Evolutionary conservation across 2,329 filamentous ascomycete genomes (phyloP), one percentile per base, ranked within the genome.

Genomic region (Drechslera avenae): DNA sequence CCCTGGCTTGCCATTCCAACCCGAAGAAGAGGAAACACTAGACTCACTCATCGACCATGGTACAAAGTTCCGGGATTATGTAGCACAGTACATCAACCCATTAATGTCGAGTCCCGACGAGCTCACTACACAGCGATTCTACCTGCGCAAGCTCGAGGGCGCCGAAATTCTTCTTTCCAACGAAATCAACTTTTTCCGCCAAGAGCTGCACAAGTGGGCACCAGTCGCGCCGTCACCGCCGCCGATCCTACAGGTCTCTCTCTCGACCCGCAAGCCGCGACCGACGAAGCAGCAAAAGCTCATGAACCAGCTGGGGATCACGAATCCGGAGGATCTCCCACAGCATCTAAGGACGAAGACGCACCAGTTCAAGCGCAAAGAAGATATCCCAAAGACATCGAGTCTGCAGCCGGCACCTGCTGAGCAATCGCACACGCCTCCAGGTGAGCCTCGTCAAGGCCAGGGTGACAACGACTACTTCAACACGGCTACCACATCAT

Each of bases 251-350:
- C 89, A 96, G 54, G 84, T 88, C 13, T 97, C 93, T 0, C 83
- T 92, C 56, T 97, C 92, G 41, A 99, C 94, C 4, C 85, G 94
- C 51, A 99, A 99, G 74, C 94, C 94, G 33, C 86, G 94, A 7
- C 94, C 94, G 7, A 99, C 94, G 0, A 99, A 99, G 75, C 84
- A 97, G 59, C 93, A 97, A 73, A 97, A 97, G 77, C 84, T 97
- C 66, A 88, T 99, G 79, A 86, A 86, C 1, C 88, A 94, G 64
- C 85, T 94, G 54, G 92, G 91, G 2, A 90, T 97, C 10, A 87
- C 92, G 3, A 91, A 95, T 60, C 90, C 91, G 0, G 93, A 97
- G 46, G 90, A 97, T 60, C 81, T 99, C 4, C 94, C 94, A 0
- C 86, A 91, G 54, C 86, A 89, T 60, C 83, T 92, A 55, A 87